Base-by-base conservation (phyloP, 768 basidiomycete genomes). In the Termitomyces sp. region DNA sequence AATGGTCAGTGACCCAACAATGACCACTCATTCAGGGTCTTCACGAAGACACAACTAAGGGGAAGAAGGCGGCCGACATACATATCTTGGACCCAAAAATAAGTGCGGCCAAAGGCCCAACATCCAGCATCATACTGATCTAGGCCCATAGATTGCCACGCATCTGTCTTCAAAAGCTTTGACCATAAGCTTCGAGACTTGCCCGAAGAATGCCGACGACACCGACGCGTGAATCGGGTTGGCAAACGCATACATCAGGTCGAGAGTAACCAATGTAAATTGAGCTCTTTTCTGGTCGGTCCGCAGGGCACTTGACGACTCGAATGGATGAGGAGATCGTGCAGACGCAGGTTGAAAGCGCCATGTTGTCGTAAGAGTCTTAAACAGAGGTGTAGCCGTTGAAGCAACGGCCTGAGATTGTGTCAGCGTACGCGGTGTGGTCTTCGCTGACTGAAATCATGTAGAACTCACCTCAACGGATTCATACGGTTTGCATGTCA, bases 131-230 rank as follows among this genome's bases (percentile, higher is more conserved):
- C 61, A 60, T 57, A 57, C 40, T 5, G 61, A 62, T 27, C 76
- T 72, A 20, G 68, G 69, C 5, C 91, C 89, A 65, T 94, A 95
- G 5, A 96, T 76, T 51, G 80, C 75, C 55, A 78, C 45, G 70
- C 93, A 96, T 27, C 95, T 82, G 62, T 88, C 80, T 74, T 98
- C 95, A 65, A 99, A 99, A 1, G 95, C 95, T 53, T 87, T 76
- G 24, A 98, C 87, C 93, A 97, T 98, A 72, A 88, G 80, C 63
- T 83, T 84, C 3, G 91, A 91, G 5, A 97, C 87, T 68, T 90
- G 86, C 9, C 89, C 89, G 68, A 98, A 92, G 69, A 98, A 94
- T 3, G 86, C 76, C 22, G 87, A 80, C 4, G 92, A 91, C n/a
- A 95, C 80, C 5, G 85, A 81, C 2, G 92, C 89, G 68, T 98